phyloP scores from a whole-genome alignment of 2,329 filamentous ascomycete genomes.

The Fusarium buharicum region DNA sequence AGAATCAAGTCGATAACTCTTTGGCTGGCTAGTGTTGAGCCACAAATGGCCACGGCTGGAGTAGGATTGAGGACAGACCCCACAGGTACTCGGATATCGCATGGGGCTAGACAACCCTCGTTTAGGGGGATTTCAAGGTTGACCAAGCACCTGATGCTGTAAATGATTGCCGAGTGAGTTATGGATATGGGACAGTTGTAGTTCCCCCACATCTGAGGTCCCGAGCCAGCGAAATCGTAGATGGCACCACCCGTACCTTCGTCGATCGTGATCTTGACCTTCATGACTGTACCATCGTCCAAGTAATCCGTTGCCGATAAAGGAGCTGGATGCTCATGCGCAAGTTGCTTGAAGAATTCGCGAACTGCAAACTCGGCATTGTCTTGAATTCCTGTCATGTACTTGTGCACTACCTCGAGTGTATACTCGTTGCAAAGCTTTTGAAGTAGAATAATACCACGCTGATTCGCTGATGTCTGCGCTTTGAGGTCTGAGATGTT shows the following conservation, averaged over 20 bases:
- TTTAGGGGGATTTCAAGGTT: constrained; percentile 53
- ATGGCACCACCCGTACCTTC: constrained; percentile 46
- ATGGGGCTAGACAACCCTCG: constrained; percentile 52
- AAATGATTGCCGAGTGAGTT: constrained; percentile 53
- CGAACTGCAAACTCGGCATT: constrained; percentile 53
- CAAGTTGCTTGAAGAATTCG: constrained; percentile 43
- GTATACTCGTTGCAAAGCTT: constrained; percentile 50
- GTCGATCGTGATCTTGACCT: constrained; percentile 48
- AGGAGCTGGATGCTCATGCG: constrained; percentile 57
- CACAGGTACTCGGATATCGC: constrained; percentile 49
- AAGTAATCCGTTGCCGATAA: constrained; percentile 49
- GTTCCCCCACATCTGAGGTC: constrained; percentile 50
- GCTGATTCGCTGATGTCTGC: constrained; percentile 56
- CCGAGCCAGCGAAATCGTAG: constrained; percentile 53
- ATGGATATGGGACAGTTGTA: constrained; percentile 53
- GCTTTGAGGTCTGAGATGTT: constrained; percentile 59
- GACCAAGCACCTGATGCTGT: constrained; percentile 51
- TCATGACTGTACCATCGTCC: constrained; percentile 52
- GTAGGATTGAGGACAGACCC: constrained; percentile 50
- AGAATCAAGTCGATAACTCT: constrained; percentile 51
- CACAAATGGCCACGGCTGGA: constrained; percentile 53
- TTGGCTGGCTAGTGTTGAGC: constrained; percentile 67
- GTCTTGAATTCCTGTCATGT: constrained; percentile 52
- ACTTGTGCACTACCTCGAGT: constrained; percentile 49
- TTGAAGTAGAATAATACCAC: constrained; percentile 50